These are phyloP conservation scores for Didymella segeticola DNA, from an alignment of 2,329 filamentous ascomycete species.

Conservation along the genomic window DNA sequence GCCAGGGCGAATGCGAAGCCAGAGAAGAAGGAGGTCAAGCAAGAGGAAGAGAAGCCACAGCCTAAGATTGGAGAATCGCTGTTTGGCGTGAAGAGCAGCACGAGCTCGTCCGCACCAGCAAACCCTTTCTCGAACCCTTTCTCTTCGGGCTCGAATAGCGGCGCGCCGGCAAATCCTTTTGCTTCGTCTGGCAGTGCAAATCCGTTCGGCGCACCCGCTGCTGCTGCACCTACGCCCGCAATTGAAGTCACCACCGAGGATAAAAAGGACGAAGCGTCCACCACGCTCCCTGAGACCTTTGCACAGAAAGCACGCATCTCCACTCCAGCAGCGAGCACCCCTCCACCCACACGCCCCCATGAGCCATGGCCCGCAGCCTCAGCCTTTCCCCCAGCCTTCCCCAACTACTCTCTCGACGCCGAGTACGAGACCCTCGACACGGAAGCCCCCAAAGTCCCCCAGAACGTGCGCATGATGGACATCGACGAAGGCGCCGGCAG, in stretches of 20 bases:
- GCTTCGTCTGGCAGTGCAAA: slow-evolving; percentile 42
- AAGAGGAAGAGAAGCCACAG: slow-evolving; percentile 46
- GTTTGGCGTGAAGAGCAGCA: slow-evolving; percentile 67
- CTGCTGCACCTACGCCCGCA: slow-evolving; percentile 30
- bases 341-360: slow-evolving; percentile 50
- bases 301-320: slow-evolving; percentile 70
- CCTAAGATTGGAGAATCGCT: slow-evolving; percentile 69
- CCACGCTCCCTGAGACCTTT: slow-evolving; percentile 75
- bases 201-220: slow-evolving; percentile 43
- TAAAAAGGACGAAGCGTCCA: slow-evolving; percentile 32
- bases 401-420: slow-evolving; percentile 80
- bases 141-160: slow-evolving; percentile 51
- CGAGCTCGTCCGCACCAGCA: slow-evolving; percentile 24
- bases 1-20: slow-evolving; percentile 25
- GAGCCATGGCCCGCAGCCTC: slow-evolving; percentile 78
- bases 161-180: slow-evolving; percentile 62
- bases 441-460: slow-evolving; percentile 56
- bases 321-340: slow-evolving; percentile 47
- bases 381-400: slow-evolving; percentile 73
- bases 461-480: slow-evolving; percentile 54
- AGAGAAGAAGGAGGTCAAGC: slow-evolving; percentile 28
- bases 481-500: slow-evolving; percentile 43
- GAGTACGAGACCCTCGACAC: slow-evolving; percentile 86
- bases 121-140: slow-evolving; percentile 64
- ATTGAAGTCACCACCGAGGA: slow-evolving; percentile 23